Base-by-base conservation (phyloP, 2,329 filamentous ascomycete genomes). In the Pochonia chlamydosporia region DNA sequence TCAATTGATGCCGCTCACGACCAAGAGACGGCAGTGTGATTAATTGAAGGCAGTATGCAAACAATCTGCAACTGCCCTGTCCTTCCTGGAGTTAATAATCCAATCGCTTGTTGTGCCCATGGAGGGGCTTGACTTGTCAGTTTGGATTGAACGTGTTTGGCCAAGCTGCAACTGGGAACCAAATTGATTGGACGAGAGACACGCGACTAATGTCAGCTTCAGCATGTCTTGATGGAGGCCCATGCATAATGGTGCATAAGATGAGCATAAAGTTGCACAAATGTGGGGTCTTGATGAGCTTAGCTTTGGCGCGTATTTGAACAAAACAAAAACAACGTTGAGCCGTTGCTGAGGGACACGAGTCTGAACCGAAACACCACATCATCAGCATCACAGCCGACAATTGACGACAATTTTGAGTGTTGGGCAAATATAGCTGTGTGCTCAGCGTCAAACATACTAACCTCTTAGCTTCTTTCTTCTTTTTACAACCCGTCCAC, bases 281-380 rank as follows among this genome's bases (percentile, higher is more conserved):
- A 16, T 16, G 14, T 14, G 9, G n/a, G n/a, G 31, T 16, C 5
- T n/a, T n/a, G n/a, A n/a, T n/a, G n/a, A 7, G 14, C n/a, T 31
- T 18, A 25, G 41, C 42, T 26, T 16, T 10, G 40, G 41, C 43
- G 52, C 60, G 56, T 52, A 52, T 52, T 40, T 42, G 26, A 63
- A 60, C 53, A 63, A 64, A 64, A 63, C 60, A 63, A 64, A 63
- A 62, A 63, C 57, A 62, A 47, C 43, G n/a, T 39, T 13, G 10
- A 24, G 20, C 18, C 43, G 52, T 55, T 55, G 53, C 53, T 49
- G 39, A 52, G 52, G 44, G 53, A 49, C 44, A 33, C 40, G 30
- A 36, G 5, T 16, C 8, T 14, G 33, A 36, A 28, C 51, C 42
- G 44, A 50, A 55, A 48, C 52, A 52, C 40, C 43, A 49, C 35